Percentiles rank a stretch among this genome's conserved stretches.
Evolutionary conservation across 2,329 filamentous ascomycete species (phyloP).

Genomic region (Microascus cirrosus): DNA sequence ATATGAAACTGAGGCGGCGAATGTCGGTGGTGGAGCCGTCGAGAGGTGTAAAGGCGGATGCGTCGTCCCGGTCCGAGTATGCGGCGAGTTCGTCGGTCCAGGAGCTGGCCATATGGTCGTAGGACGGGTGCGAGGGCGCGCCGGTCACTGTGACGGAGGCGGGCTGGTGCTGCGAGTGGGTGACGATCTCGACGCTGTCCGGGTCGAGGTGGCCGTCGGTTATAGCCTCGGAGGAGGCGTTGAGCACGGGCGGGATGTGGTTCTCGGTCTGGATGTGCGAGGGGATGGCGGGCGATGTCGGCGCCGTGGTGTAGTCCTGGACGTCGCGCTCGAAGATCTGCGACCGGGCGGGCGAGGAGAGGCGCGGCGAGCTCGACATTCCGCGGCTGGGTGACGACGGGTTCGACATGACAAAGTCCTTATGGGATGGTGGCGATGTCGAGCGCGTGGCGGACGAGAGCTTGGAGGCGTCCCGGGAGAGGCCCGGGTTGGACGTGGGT

Average conservation of each 20-base stretch:
- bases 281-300: slow-evolving; percentile 77
- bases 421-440: slow-evolving; percentile 29
- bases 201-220: slow-evolving; percentile 77
- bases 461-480: slow-evolving; percentile 20
- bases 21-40: slow-evolving; percentile 57
- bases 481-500: slow-evolving; percentile 7
- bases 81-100: slow-evolving; percentile 49
- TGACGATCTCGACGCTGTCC: slow-evolving; percentile 87
- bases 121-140: slow-evolving; percentile 19
- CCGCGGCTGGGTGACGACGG: slow-evolving; percentile 56
- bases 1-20: slow-evolving; percentile 84
- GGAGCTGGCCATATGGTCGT: slow-evolving; percentile 30
- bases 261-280: slow-evolving; percentile 91
- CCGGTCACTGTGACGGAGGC: slow-evolving; percentile 56
- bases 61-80: slow-evolving; percentile 49
- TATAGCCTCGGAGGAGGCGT: slow-evolving; percentile 85
- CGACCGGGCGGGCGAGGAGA: slow-evolving; percentile 66
- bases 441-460: slow-evolving; percentile 21
- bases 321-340: slow-evolving; percentile 93
- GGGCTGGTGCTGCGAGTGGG: slow-evolving; percentile 72
- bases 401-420: slow-evolving; percentile 28
- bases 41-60: slow-evolving; percentile 65
- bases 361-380: slow-evolving; percentile 59
- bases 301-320: slow-evolving; percentile 62
- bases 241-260: slow-evolving; percentile 80